Evolutionary conservation across 177 flowering plant species (phyloP).

Genomic region (Vitis hybrid): DNA sequence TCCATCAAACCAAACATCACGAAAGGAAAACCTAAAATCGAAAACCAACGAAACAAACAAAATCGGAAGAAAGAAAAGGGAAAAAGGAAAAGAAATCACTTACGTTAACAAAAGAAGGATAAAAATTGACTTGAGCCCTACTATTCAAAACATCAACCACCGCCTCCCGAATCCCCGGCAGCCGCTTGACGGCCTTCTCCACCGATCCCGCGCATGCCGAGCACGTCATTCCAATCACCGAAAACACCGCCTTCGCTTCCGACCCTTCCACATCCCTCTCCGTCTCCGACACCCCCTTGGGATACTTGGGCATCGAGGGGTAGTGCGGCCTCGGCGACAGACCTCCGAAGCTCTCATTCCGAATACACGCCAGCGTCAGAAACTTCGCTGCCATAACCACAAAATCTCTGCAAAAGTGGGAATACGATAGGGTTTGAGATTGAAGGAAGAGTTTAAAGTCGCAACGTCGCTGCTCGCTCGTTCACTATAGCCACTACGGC

Average conservation of each 20-base stretch:
- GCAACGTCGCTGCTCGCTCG: no score
- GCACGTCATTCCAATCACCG: slow-evolving; percentile 75
- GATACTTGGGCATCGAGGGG: slow-evolving; percentile 53
- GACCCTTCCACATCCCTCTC: slow-evolving; percentile 27
- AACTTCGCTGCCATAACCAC: slow-evolving; percentile 32
- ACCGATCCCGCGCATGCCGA: slow-evolving; percentile 85
- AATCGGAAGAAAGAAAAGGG: neutral
- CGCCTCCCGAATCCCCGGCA: slow-evolving; percentile 72
- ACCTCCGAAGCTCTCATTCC: slow-evolving; percentile 19
- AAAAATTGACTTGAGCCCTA: slow-evolving; percentile 58
- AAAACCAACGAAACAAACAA: neutral
- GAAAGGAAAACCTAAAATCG: neutral
- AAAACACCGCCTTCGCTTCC: slow-evolving; percentile 51
- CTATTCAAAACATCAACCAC: slow-evolving; percentile 70
- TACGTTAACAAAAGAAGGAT: slow-evolving; percentile 59
- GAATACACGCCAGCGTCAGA: slow-evolving; percentile 33
- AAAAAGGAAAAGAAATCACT: slow-evolving; percentile 14
- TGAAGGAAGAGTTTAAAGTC: no score
- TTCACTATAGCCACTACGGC: no score
- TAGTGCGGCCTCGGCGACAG: slow-evolving; percentile 44
- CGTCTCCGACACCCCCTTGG: slow-evolving; percentile 26
- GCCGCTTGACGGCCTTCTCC: slow-evolving; percentile 75
- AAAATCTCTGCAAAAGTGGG: neutral
- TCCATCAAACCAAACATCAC: no score
- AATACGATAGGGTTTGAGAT: no score